A percentile compares a stretch with the other conserved stretches of the same genome.
phyloP scores from a whole-genome alignment of 208 protist genomes.

The Crithidia bombi region DNA sequence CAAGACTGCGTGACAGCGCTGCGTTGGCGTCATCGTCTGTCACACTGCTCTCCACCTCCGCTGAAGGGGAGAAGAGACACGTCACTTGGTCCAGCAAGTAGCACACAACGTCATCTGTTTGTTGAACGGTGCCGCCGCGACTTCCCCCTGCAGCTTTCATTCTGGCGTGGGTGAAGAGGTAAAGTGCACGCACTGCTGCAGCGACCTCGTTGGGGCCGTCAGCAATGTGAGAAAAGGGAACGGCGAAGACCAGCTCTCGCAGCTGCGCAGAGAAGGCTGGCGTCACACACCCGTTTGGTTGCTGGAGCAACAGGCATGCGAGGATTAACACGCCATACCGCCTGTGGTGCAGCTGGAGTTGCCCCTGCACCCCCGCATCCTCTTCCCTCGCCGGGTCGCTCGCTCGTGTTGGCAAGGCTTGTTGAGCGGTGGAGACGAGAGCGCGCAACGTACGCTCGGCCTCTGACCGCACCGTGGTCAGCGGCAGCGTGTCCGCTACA shows the following conservation, averaged over 20 bases:
- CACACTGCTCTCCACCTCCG: not conserved
- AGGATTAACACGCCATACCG: slow-evolving; percentile 31
- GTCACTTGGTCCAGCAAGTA: slow-evolving; percentile 25
- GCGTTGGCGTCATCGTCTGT: not conserved
- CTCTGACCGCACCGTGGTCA: slow-evolving; percentile 28
- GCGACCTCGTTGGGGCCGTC: slow-evolving; percentile 22
- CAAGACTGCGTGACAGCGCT: not conserved
- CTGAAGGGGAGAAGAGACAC: slow-evolving; percentile 1
- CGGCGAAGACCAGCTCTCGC: slow-evolving; percentile 10
- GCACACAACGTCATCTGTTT: not conserved
- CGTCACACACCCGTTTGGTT: slow-evolving; percentile 16
- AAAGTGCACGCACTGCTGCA: slow-evolving; percentile 37
- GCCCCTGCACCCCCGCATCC: not conserved
- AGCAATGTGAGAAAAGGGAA: slow-evolving; percentile 9
- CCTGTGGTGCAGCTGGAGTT: slow-evolving; percentile 10
- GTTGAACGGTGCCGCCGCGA: not conserved
- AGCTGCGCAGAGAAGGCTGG: slow-evolving; percentile 3
- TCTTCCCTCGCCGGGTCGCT: not conserved
- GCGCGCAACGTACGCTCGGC: slow-evolving; percentile 29
- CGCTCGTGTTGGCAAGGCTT: not conserved
- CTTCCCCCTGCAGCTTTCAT: not conserved
- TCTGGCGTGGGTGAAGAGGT: slow-evolving; percentile 25
- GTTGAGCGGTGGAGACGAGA: slow-evolving; percentile 12
- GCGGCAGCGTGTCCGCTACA: slow-evolving; percentile 27
- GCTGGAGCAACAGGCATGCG: slow-evolving; percentile 31